Evolutionary conservation across 257 asterid genomes (phyloP), one percentile per base, ranked within the genome.

Genomic region (Solanum paucissectum): DNA sequence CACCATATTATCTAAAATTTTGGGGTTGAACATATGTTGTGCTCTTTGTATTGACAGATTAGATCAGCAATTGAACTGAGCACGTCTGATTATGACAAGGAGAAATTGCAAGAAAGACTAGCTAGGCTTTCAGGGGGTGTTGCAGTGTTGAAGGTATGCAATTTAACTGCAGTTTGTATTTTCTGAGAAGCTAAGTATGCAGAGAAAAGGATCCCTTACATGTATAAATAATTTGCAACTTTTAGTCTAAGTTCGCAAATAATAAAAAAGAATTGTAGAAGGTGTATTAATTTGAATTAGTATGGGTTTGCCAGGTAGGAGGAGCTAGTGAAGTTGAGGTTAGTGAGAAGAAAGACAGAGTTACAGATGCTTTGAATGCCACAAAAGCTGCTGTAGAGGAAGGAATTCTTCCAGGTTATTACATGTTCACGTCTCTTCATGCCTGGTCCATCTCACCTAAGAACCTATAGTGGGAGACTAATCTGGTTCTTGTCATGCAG

Each of bases 71-170:
- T 93, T 23, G 96, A 91, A 79, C 86, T 89, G 90, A 93, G 93
- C 91, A 90, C 93, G 40, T 93, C 94, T 69, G 94, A 92, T 46
- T 92, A 92, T 37, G 96, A 94, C 87, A 93, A 93, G 91, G 95
- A 94, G 89, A 94, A 93, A 91, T 88, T 94, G 52, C 93, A 93
- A 81, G 95, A 93, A 62, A 93, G 96, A 71, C 93, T 94, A 13
- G 96, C 95, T 66, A 94, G 92, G 88, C 95, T 94, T 46, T 93
- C 95, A 29, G 96, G 96, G 75, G 98, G 95, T 87, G 94, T 91
- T 32, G 95, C 94, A 84, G 71, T 49, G 12, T 75, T 94, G 72
- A 93, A 94, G 93, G 95, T 94, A 58, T 76, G 42, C 74, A 23
- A 33, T 33, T 38, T 68, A 6, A 34, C 13, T 6, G 40, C 40